phyloP scores from a whole-genome alignment of 148 eudicot species.

The Persicaria tinctoria region DNA sequence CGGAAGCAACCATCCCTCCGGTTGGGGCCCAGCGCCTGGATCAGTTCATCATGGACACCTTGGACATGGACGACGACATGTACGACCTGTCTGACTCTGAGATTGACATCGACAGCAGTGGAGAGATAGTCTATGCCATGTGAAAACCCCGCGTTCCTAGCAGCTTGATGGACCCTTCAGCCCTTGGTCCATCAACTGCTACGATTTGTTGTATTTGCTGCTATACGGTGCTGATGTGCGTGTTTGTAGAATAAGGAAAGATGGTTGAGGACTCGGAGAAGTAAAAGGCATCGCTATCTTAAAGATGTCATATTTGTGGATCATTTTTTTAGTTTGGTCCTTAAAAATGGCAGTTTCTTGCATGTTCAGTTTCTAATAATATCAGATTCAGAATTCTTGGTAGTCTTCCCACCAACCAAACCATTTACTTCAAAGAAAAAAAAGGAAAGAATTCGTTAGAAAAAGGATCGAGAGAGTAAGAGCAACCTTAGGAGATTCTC shows the following conservation, averaged over 20 bases:
- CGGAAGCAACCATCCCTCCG: conserved; percentile 20
- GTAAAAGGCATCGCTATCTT: too few relatives aligned
- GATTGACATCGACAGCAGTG: conserved; percentile 13
- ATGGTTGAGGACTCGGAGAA: too few relatives aligned
- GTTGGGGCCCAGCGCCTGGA: neutral
- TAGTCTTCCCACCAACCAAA: too few relatives aligned
- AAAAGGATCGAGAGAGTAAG: too few relatives aligned
- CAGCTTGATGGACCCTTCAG: too few relatives aligned
- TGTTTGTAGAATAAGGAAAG: neutral
- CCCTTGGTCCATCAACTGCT: too few relatives aligned
- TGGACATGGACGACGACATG: conserved; percentile 7
- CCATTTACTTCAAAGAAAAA: too few relatives aligned
- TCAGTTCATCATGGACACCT: conserved; percentile 9
- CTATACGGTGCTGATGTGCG: neutral
- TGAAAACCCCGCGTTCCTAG: neutral
- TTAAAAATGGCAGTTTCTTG: neutral
- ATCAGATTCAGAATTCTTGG: neutral
- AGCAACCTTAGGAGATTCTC: too few relatives aligned
- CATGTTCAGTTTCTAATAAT: neutral
- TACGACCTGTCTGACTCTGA: conserved; percentile 14
- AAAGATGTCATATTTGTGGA: neutral
- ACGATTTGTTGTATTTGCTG: too few relatives aligned
- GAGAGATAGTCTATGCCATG: conserved; percentile 9
- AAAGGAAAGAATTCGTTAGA: too few relatives aligned
- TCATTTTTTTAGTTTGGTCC: neutral